Evolutionary conservation across 345 rosid species (phyloP).

Genomic region (Hypericum perforatum): DNA sequence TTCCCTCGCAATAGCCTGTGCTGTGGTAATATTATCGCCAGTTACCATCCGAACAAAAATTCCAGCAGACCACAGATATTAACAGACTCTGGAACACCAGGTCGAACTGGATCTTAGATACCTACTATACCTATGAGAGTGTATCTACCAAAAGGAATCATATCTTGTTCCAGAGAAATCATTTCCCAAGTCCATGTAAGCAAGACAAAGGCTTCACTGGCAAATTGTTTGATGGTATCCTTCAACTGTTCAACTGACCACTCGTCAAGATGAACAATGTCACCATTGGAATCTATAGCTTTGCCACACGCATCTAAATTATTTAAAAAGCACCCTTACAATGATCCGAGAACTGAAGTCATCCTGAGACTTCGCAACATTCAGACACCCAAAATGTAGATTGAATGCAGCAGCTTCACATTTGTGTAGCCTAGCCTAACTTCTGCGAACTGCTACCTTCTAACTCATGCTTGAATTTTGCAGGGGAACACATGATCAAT

Average conservation of each 20-base stretch:
- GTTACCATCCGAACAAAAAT: conserved; percentile 25
- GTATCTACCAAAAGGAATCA: conserved; percentile 35
- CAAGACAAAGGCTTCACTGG: conserved; percentile 90
- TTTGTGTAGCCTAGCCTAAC: too few species aligned
- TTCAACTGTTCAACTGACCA: conserved; percentile 32
- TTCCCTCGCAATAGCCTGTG: conserved; percentile 28
- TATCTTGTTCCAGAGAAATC: conserved; percentile 38
- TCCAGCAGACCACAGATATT: conserved; percentile 26
- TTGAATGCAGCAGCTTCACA: too few species aligned
- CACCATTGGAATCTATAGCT: conserved; percentile 51
- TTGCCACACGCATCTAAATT: conserved; percentile 67
- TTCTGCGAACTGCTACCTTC: too few species aligned
- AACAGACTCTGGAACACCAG: conserved; percentile 28
- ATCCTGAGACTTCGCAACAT: too few species aligned
- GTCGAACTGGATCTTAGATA: conserved; percentile 29
- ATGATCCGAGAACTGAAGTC: conserved; percentile 26
- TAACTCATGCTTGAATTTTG: too few species aligned
- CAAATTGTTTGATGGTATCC: conserved; percentile 57
- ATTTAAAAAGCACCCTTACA: conserved; percentile 92
- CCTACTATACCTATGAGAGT: conserved; percentile 29
- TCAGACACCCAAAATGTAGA: too few species aligned
- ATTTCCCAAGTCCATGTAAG: conserved; percentile 53
- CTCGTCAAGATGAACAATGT: conserved; percentile 62
- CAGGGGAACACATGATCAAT: too few species aligned
- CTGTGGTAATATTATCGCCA: conserved; percentile 26